phyloP scores from a whole-genome alignment of 768 basidiomycete genomes.

The Naganishia kalamii region DNA sequence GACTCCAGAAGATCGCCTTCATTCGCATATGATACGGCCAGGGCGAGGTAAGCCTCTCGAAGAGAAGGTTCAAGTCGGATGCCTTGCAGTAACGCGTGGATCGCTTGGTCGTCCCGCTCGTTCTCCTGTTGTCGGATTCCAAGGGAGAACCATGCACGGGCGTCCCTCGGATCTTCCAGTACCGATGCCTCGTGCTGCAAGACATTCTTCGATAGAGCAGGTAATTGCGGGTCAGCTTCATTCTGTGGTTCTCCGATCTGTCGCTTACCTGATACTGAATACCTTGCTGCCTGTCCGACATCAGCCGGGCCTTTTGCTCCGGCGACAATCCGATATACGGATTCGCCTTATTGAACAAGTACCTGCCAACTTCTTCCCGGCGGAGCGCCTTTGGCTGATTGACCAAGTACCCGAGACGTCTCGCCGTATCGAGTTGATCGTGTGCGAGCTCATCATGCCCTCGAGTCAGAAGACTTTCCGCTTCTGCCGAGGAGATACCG shows the following conservation, averaged over 20 bases:
- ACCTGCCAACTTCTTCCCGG: conserved; percentile 27
- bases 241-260: not conserved
- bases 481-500: conserved; percentile 3
- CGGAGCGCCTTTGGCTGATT: conserved; percentile 26
- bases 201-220: conserved; percentile 56
- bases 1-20: conserved; percentile 70
- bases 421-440: conserved; percentile 1
- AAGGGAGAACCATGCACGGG: conserved; percentile 77
- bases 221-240: conserved; percentile 17
- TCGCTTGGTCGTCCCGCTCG: conserved; percentile 84
- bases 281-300: conserved; percentile 1
- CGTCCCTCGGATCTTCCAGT: conserved; percentile 65
- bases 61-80: conserved; percentile 71
- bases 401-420: conserved; percentile 14
- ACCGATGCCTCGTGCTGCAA: conserved; percentile 84
- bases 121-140: conserved; percentile 98
- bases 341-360: conserved; percentile 42
- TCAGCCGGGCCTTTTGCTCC: not conserved
- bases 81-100: conserved; percentile 73
- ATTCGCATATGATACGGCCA: conserved; percentile 86
- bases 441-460: not conserved
- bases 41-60: conserved; percentile 70
- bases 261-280: conserved; percentile 23
- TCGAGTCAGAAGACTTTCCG: not conserved
- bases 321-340: conserved; percentile 29